Conservation (phyloP, 129 eudicot genomes). For the Heracleum sosnowskyi region DNA sequence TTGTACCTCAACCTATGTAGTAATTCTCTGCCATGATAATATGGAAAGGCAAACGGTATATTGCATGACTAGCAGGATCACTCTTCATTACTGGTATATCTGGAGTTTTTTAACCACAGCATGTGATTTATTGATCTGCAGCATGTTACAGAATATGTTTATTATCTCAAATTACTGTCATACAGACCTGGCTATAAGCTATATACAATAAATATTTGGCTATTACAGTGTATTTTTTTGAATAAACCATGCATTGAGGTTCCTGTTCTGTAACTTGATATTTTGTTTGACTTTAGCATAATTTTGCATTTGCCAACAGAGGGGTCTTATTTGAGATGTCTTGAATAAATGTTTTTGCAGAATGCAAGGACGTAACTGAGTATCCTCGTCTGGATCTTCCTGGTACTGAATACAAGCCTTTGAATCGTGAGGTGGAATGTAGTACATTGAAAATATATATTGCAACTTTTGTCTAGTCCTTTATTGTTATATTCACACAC, state of each 20-base stretch:
- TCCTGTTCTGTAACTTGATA: background rate
- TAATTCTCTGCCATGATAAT: conserved; percentile 8
- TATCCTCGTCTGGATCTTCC: conserved; percentile 83
- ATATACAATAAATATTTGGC: background rate
- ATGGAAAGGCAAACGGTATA: background rate
- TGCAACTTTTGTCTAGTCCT: background rate
- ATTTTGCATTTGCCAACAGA: background rate
- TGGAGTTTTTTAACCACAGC: background rate
- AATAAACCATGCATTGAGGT: background rate
- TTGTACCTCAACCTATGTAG: background rate
- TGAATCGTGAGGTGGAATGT: conserved; percentile 45
- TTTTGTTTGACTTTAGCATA: background rate
- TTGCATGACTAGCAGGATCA: background rate
- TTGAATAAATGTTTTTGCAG: conserved; percentile 28
- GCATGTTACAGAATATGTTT: background rate
- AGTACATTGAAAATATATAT: conserved; percentile 6
- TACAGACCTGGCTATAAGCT: background rate
- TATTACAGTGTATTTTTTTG: background rate
- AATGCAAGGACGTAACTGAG: conserved; percentile 51
- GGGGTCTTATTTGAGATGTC: background rate
- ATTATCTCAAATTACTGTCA: background rate
- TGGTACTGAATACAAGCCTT: conserved; percentile 71
- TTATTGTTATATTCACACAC: background rate
- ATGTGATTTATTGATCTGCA: conserved; percentile 7
- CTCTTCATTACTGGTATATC: background rate